phyloP scores from a whole-genome alignment of 331 rosid species.

The Quercus lobata region DNA sequence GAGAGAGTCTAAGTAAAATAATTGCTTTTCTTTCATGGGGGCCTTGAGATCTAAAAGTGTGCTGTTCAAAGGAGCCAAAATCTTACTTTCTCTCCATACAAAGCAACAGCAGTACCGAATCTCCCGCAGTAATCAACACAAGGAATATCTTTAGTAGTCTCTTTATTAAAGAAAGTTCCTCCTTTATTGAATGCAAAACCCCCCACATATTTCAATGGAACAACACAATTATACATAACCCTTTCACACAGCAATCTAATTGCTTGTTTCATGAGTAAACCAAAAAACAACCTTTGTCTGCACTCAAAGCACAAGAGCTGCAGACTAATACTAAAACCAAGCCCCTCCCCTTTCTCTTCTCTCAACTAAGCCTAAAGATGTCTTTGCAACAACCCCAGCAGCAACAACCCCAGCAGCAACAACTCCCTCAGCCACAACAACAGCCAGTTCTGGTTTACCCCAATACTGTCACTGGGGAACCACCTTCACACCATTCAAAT shows the following conservation, averaged over 20 bases:
- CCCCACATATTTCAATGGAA: constrained; percentile 19
- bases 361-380: constrained; percentile 28
- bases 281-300: constrained; percentile 28
- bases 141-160: constrained; percentile 50
- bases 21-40: constrained; percentile 43
- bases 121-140: constrained; percentile 35
- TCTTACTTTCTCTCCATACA: constrained; percentile 70
- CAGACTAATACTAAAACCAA: constrained; percentile 18
- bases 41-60: constrained; percentile 30
- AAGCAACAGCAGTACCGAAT: constrained; percentile 48
- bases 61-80: constrained; percentile 41
- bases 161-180: constrained; percentile 68
- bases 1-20: constrained; percentile 23
- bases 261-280: constrained; percentile 43
- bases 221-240: constrained; percentile 23
- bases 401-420: constrained; percentile 21
- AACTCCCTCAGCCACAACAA: constrained; percentile 33
- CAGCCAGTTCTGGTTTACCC: constrained; percentile 61
- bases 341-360: background rate
- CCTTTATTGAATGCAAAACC: constrained; percentile 34
- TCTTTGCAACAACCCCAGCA: constrained; percentile 52
- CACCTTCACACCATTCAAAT: constrained; percentile 58
- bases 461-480: constrained; percentile 31
- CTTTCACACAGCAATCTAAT: constrained; percentile 19
- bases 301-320: constrained; percentile 58